Evolutionary conservation across 805 yeast species (phyloP).

Genomic region (Zygosaccharomyces siamensis): DNA sequence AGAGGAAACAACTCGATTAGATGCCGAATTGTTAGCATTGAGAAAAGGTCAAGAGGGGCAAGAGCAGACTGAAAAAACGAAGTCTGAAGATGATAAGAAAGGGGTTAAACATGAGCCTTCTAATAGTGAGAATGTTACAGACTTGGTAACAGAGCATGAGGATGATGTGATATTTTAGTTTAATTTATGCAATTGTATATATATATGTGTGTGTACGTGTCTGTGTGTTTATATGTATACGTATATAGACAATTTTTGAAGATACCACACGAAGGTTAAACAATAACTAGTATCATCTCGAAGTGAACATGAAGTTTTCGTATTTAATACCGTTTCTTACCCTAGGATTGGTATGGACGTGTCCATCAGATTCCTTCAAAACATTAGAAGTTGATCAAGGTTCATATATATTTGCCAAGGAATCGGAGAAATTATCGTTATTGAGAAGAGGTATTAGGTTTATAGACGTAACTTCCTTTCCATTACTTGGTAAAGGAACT

Average conservation of each 20-base stretch:
- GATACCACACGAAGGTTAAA: neutral
- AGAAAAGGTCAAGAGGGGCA: slow-evolving; percentile 22
- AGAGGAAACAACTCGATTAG: slow-evolving; percentile 63
- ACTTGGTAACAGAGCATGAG: slow-evolving; percentile 39
- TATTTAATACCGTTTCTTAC: neutral
- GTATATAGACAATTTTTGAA: neutral
- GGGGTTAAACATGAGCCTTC: slow-evolving; percentile 19
- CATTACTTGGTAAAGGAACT: slow-evolving; percentile 18
- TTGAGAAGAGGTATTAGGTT: slow-evolving; percentile 48
- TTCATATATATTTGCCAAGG: slow-evolving; percentile 33
- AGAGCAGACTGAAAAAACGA: slow-evolving; percentile 11
- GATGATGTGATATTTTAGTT: slow-evolving; percentile 43
- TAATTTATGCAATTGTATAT: slow-evolving; percentile 1
- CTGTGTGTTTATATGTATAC: neutral
- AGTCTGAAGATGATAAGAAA: slow-evolving; percentile 17
- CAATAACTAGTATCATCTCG: neutral
- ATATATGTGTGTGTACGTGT: neutral
- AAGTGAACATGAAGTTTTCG: neutral
- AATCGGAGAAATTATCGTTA: slow-evolving; percentile 42
- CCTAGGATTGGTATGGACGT: neutral
- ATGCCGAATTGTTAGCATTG: slow-evolving; percentile 41
- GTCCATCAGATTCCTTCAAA: slow-evolving; percentile 18
- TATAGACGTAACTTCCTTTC: slow-evolving; percentile 53
- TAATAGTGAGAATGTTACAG: slow-evolving; percentile 15
- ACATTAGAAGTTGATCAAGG: slow-evolving; percentile 25